Conservation (phyloP, 768 basidiomycete species). For the Rhizopogon roseolus region DNA sequence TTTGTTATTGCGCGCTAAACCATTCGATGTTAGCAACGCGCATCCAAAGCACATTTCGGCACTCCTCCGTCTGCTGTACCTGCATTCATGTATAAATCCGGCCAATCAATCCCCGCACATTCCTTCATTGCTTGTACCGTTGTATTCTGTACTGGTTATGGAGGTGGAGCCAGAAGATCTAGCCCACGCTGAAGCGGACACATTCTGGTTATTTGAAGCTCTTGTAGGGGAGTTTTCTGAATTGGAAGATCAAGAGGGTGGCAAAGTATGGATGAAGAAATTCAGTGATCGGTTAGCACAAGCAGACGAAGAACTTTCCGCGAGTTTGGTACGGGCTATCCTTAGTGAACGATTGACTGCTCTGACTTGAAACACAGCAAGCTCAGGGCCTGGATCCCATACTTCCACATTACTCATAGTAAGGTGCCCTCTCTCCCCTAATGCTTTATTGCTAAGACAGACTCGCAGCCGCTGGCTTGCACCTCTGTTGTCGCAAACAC, state of each 20-base stretch:
- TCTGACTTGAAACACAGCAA: slow-evolving; percentile 35
- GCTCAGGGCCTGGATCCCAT: slow-evolving; percentile 63
- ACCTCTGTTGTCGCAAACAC: slow-evolving; percentile 64
- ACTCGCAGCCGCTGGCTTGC: slow-evolving; percentile 66
- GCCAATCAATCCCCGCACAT: slow-evolving; percentile 64
- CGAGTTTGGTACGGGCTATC: slow-evolving; percentile 45
- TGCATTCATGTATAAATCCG: slow-evolving; percentile 70
- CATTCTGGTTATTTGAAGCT: slow-evolving; percentile 79
- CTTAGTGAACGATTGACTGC: neutral
- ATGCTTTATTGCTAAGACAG: neutral
- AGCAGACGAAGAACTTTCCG: slow-evolving; percentile 60
- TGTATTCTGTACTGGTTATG: slow-evolving; percentile 58
- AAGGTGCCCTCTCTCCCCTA: slow-evolving; percentile 22
- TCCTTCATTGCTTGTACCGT: slow-evolving; percentile 63
- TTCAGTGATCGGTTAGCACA: slow-evolving; percentile 55
- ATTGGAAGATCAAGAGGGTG: slow-evolving; percentile 64
- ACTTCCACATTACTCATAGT: slow-evolving; percentile 80
- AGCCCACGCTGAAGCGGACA: slow-evolving; percentile 71
- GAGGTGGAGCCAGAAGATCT: slow-evolving; percentile 59
- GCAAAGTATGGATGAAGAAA: slow-evolving; percentile 55
- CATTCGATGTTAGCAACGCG: slow-evolving; percentile 38
- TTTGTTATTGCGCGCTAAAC: slow-evolving; percentile 44
- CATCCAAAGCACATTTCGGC: slow-evolving; percentile 61
- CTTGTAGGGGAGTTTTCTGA: slow-evolving; percentile 70
- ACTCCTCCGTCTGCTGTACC: slow-evolving; percentile 63